Conservation (phyloP, 371 early-diverging fungal genomes). For the Mucor irregularis region DNA sequence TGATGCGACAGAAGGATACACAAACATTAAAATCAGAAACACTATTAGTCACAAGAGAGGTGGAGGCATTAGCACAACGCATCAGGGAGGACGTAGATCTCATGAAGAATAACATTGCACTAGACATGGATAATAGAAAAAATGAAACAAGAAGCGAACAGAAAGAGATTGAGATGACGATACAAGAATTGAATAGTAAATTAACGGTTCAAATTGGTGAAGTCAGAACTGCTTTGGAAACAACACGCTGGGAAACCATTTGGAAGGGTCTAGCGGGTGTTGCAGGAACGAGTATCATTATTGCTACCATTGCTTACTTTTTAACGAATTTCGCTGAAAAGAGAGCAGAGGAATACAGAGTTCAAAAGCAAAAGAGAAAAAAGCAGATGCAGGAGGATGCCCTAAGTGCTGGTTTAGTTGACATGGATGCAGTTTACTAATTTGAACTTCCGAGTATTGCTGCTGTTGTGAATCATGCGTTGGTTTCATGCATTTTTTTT, state of each 20-base stretch:
- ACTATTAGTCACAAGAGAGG: conserved; percentile 68
- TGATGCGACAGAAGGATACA: conserved; percentile 80
- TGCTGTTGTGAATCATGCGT: too few species aligned
- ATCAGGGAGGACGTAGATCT: conserved; percentile 69
- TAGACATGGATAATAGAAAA: conserved; percentile 83
- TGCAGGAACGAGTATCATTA: conserved; percentile 8
- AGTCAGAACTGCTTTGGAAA: conserved; percentile 79
- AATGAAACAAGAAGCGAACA: conserved; percentile 74
- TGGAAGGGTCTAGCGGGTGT: conserved; percentile 56
- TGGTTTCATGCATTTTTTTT: neutral
- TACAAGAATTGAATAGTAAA: conserved; percentile 79
- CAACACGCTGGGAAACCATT: conserved; percentile 74
- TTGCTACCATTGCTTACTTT: conserved; percentile 13
- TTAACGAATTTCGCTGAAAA: conserved; percentile 15
- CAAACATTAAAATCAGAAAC: conserved; percentile 67
- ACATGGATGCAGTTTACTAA: conserved; percentile 20
- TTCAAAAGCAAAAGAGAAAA: conserved; percentile 10
- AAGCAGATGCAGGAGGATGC: conserved; percentile 25
- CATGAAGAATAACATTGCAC: conserved; percentile 75
- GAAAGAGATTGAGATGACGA: conserved; percentile 71
- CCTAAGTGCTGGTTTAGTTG: conserved; percentile 20
- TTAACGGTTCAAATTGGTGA: conserved; percentile 73
- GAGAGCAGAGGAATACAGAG: conserved; percentile 7
- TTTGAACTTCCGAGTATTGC: neutral
- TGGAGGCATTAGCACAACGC: conserved; percentile 69